Percentiles rank a stretch among this genome's conserved stretches.
phyloP scores from a whole-genome alignment of 1,284 basidiomycete genomes.

The Apiotrichum domesticum region DNA sequence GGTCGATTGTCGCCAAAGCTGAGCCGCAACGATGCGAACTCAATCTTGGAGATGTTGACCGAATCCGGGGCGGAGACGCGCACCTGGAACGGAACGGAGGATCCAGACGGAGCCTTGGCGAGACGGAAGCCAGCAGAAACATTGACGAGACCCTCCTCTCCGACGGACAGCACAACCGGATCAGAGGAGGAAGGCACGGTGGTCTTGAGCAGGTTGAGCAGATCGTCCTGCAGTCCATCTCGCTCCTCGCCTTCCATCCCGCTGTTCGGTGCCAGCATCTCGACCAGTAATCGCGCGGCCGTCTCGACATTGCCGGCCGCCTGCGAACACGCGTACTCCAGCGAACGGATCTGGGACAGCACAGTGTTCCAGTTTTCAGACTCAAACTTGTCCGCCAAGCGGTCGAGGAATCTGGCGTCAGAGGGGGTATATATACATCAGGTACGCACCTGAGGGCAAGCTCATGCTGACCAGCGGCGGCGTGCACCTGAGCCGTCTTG shows the following conservation, averaged over 20 bases:
- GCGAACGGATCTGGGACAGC: conserved; percentile 61
- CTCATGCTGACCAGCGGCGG: conserved; percentile 57
- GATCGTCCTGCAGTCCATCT: conserved; percentile 53
- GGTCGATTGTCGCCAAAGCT: conserved; percentile 37
- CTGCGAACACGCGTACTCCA: conserved; percentile 74
- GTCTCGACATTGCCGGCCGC: conserved; percentile 67
- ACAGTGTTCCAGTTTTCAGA: conserved; percentile 69
- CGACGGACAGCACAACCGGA: conserved; percentile 58
- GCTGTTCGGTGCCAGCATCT: conserved; percentile 69
- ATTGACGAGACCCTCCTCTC: conserved; percentile 22
- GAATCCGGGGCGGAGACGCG: conserved; percentile 41
- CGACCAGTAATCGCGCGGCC: conserved; percentile 65
- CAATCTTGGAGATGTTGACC: conserved; percentile 32
- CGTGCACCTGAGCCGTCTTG: conserved; percentile 75
- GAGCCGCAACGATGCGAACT: conserved; percentile 31
- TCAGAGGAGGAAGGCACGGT: conserved; percentile 58
- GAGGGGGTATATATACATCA: conserved; percentile 54
- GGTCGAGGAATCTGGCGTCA: conserved; percentile 82
- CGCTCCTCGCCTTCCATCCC: conserved; percentile 33
- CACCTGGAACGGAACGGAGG: conserved; percentile 65
- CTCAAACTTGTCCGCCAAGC: conserved; percentile 77
- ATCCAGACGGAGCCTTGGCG: conserved; percentile 56
- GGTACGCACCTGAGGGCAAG: conserved; percentile 62
- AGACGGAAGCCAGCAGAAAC: conserved; percentile 56
- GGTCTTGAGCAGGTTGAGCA: conserved; percentile 64